These are phyloP conservation scores for Scedosporium apiospermum DNA, from an alignment of 2,329 filamentous ascomycete genomes.

Conservation along the genomic window DNA sequence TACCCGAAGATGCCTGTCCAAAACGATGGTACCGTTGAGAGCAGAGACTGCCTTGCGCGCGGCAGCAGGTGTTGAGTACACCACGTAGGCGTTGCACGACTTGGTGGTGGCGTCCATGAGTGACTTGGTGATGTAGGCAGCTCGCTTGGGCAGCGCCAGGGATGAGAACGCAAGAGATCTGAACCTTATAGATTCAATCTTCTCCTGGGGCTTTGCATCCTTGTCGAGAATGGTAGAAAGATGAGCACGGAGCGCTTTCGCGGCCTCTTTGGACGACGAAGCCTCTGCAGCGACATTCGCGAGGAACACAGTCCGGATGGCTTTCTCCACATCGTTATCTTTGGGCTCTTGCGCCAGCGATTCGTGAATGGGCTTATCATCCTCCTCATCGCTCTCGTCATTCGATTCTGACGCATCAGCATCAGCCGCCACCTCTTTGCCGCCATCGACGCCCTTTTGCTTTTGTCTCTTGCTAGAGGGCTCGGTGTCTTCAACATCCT, in stretches of 20 bases:
- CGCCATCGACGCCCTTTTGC: slow-evolving; percentile 29
- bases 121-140: slow-evolving; percentile 85
- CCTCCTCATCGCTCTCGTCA: slow-evolving; percentile 25
- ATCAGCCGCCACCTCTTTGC: slow-evolving; percentile 37
- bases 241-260: slow-evolving; percentile 68
- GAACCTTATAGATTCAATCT: slow-evolving; percentile 86
- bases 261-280: slow-evolving; percentile 71
- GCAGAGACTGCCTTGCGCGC: slow-evolving; percentile 66
- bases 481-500: slow-evolving; percentile 46
- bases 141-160: slow-evolving; percentile 74
- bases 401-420: slow-evolving; percentile 26
- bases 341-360: slow-evolving; percentile 44
- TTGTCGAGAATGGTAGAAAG: slow-evolving; percentile 63
- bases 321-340: slow-evolving; percentile 65
- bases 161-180: slow-evolving; percentile 82
- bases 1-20: slow-evolving; percentile 81
- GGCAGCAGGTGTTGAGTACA: slow-evolving; percentile 68
- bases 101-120: slow-evolving; percentile 87
- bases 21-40: slow-evolving; percentile 75
- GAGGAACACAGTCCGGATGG: slow-evolving; percentile 82
- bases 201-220: slow-evolving; percentile 48
- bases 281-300: slow-evolving; percentile 80
- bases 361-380: slow-evolving; percentile 41
- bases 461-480: slow-evolving; percentile 45
- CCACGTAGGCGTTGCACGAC: slow-evolving; percentile 88